Evolutionary conservation across 2,329 filamentous ascomycete species (phyloP).

Genomic region (Talaromyces sp.): DNA sequence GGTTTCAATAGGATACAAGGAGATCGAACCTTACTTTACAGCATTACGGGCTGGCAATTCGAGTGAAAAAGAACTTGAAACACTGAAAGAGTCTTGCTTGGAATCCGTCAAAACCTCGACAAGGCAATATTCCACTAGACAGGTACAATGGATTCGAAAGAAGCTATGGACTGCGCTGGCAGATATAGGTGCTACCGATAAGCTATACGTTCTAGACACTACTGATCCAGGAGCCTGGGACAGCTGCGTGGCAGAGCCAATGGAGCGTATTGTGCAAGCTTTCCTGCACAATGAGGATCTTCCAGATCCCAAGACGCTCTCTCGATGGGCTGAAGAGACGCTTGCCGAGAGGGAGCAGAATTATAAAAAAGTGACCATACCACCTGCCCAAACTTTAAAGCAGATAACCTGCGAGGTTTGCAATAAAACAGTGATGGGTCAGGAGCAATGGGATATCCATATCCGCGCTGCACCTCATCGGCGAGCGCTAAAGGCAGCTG

Average conservation of each 20-base stretch:
- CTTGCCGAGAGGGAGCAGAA: slow-evolving; percentile 56
- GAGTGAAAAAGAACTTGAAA: slow-evolving; percentile 48
- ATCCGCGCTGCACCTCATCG: slow-evolving; percentile 58
- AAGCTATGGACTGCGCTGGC: slow-evolving; percentile 72
- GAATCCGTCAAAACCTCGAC: slow-evolving; percentile 80
- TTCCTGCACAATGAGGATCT: slow-evolving; percentile 63
- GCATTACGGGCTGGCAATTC: slow-evolving; percentile 38
- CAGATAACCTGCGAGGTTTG: slow-evolving; percentile 68
- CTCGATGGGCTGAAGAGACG: slow-evolving; percentile 55
- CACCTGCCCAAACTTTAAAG: slow-evolving; percentile 43
- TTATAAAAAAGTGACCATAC: slow-evolving; percentile 39
- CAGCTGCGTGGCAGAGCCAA: slow-evolving; percentile 63
- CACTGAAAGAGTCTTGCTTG: slow-evolving; percentile 60
- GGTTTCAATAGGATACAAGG: slow-evolving; percentile 95
- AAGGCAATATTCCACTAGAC: slow-evolving; percentile 80
- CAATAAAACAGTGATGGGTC: slow-evolving; percentile 54
- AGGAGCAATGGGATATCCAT: slow-evolving; percentile 60
- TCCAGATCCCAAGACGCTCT: slow-evolving; percentile 59
- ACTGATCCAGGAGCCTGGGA: slow-evolving; percentile 65
- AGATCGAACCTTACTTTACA: slow-evolving; percentile 72
- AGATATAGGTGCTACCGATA: slow-evolving; percentile 53
- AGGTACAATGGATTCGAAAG: slow-evolving; percentile 81
- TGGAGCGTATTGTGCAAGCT: slow-evolving; percentile 57
- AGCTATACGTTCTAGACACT: slow-evolving; percentile 78
- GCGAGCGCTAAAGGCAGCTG: slow-evolving; percentile 51